Conservation (phyloP, 2,329 filamentous ascomycete species). For the Mycosphaerelloides madeirae region DNA sequence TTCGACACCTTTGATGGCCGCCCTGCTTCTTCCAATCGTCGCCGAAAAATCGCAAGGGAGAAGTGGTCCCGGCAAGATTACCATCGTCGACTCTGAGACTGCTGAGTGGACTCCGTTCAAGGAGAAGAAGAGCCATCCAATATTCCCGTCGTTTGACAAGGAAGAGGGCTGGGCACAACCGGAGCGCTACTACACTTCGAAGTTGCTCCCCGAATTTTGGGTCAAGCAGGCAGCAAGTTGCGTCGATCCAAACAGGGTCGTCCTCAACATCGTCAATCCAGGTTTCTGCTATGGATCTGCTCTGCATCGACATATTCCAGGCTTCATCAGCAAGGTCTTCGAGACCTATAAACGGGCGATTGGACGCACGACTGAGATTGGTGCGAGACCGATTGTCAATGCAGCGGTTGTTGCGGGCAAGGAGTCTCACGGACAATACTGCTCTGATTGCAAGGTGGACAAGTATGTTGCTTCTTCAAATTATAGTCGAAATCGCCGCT, state of each 20-base stretch:
- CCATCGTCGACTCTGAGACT: not conserved
- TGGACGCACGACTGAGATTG: too few relatives aligned
- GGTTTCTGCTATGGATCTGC: too few relatives aligned
- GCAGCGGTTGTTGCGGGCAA: too few relatives aligned
- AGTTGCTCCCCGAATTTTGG: not conserved
- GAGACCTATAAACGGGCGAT: too few relatives aligned
- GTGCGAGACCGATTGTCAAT: too few relatives aligned
- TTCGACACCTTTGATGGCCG: slow-evolving; percentile 47
- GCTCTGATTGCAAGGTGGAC: too few relatives aligned
- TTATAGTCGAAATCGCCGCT: too few relatives aligned
- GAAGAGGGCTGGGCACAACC: not conserved
- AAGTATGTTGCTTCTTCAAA: too few relatives aligned
- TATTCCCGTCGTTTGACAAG: not conserved
- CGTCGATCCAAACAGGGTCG: not conserved
- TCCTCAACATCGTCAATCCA: not conserved
- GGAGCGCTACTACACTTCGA: not conserved
- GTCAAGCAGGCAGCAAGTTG: not conserved
- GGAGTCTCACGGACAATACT: too few relatives aligned
- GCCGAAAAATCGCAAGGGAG: slow-evolving; percentile 30
- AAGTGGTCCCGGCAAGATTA: slow-evolving; percentile 22
- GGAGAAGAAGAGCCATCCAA: not conserved
- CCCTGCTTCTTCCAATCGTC: slow-evolving; percentile 51
- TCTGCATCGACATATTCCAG: too few relatives aligned
- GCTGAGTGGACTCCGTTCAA: not conserved
- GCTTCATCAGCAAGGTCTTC: too few relatives aligned